A percentile compares a stretch with the other conserved stretches of the same genome.
phyloP scores from a whole-genome alignment of 2,329 filamentous ascomycete species.

The Akanthomyces lecanii region DNA sequence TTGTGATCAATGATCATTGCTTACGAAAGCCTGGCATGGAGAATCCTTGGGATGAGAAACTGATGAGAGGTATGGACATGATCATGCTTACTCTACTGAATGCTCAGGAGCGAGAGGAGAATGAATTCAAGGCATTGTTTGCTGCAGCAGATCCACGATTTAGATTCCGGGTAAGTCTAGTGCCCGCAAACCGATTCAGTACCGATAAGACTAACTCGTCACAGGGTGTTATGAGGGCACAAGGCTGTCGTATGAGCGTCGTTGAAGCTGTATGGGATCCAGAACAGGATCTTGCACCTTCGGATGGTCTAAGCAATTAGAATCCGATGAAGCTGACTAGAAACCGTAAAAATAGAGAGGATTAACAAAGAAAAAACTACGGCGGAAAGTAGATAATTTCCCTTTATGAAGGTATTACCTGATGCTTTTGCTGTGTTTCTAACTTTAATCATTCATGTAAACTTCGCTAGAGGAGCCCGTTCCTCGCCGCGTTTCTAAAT shows the following conservation, averaged over 20 bases:
- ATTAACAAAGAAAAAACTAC: too few species aligned
- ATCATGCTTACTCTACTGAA: slow-evolving; percentile 50
- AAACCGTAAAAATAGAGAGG: neutral
- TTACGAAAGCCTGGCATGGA: slow-evolving; percentile 37
- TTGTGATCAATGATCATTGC: slow-evolving; percentile 46
- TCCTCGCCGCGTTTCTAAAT: too few species aligned
- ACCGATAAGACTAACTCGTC: slow-evolving; percentile 13
- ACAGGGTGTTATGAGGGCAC: slow-evolving; percentile 37
- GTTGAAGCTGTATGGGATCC: slow-evolving; percentile 46
- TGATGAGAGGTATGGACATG: slow-evolving; percentile 48
- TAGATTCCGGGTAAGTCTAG: slow-evolving; percentile 35
- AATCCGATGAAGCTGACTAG: neutral
- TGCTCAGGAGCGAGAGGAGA: slow-evolving; percentile 45
- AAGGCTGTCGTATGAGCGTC: slow-evolving; percentile 44
- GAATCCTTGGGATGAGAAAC: slow-evolving; percentile 42
- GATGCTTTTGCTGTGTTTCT: too few species aligned
- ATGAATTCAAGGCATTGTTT: slow-evolving; percentile 45
- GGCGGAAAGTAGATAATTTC: too few species aligned
- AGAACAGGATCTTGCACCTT: neutral
- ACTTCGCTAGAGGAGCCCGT: too few species aligned
- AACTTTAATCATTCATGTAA: too few species aligned
- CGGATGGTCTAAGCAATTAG: neutral
- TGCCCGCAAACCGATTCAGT: neutral
- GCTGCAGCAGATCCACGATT: slow-evolving; percentile 38
- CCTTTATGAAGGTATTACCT: too few species aligned